Conservation (phyloP, 345 rosid genomes). For the Punica granatum region DNA sequence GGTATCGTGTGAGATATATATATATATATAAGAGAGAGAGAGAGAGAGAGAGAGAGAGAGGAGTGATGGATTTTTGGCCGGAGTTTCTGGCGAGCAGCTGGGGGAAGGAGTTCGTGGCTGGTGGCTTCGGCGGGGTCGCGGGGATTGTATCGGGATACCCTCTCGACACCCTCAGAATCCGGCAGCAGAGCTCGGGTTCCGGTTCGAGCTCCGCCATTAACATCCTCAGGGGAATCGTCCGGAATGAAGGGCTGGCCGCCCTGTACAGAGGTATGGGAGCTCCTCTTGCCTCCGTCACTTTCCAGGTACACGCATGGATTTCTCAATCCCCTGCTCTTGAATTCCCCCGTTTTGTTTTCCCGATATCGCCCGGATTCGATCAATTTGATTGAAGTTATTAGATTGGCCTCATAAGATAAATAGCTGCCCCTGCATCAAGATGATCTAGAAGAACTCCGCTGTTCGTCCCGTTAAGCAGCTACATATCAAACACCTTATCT, state of each 20-base stretch:
- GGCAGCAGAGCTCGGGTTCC: slow-evolving; percentile 59
- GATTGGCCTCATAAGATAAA: too few species aligned
- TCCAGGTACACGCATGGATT: slow-evolving; percentile 44
- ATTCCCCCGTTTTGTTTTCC: neutral
- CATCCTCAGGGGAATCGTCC: slow-evolving; percentile 51
- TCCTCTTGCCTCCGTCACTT: slow-evolving; percentile 86
- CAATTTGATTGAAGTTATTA: neutral
- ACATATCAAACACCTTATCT: too few species aligned
- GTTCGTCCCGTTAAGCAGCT: too few species aligned
- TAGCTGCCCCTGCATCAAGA: too few species aligned
- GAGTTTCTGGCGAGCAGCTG: slow-evolving; percentile 80
- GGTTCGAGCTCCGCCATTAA: slow-evolving; percentile 55
- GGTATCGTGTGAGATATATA: neutral
- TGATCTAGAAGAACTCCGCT: too few species aligned
- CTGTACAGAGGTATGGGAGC: slow-evolving; percentile 92
- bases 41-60: neutral
- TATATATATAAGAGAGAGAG: neutral
- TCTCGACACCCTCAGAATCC: slow-evolving; percentile 70
- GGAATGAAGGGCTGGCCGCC: slow-evolving; percentile 58
- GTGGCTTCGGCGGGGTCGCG: slow-evolving; percentile 93
- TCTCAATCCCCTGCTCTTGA: neutral
- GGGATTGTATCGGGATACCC: slow-evolving; percentile 90
- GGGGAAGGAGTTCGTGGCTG: slow-evolving; percentile 86
- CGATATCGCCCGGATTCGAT: neutral
- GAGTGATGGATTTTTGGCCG: slow-evolving; percentile 83